Evolutionary conservation across 2,329 filamentous ascomycete species (phyloP), one percentile per base, ranked within the genome.

Genomic region (Talaromyces sp.): DNA sequence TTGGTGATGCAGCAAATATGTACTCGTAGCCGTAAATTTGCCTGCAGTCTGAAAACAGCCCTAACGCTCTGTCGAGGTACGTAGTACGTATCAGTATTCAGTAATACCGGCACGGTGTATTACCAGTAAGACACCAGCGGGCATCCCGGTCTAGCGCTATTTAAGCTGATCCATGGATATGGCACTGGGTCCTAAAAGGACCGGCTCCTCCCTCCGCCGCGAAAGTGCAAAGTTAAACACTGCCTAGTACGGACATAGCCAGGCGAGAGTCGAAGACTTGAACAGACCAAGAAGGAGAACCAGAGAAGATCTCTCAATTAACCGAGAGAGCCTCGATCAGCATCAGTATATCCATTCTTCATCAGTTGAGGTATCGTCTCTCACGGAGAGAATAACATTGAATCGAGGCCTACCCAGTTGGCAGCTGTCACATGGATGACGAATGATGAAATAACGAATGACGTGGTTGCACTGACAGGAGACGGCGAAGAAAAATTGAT

Each of bases 91-190:
- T 34, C 25, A n/a, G 51, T 56, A 56, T 2, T 31, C 17, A 29
- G 17, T 43, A 29, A 43, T 59, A 59, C 56, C 22, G 31, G 31
- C 13, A 45, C 36, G 10, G 19, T 1, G 36, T 38, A 59, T 40
- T 43, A 59, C 56, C 22, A 19, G 25, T 29, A 36, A 40, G 56
- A 58, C 56, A 58, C 56, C 51, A 43, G 61, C 22, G 40, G 40
- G 25, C 49, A 53, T 53, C 49, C 25, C 36, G 59, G 34, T 40
- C 49, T 58, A 65, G 64, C 54, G 64, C 60, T 43, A 53, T 36
- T 31, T 66, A 58, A 54, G 59, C 54, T 58, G 64, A 66, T 66
- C 64, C 64, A 66, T 63, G 64, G 64, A 63, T 66, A 62, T 66
- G 64, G 64, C 64, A 58, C 64, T 66, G 64, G 64, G 64, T 53